Base-by-base conservation (phyloP, 202 grass and related monocot species). In the Saccharum hybrid region DNA sequence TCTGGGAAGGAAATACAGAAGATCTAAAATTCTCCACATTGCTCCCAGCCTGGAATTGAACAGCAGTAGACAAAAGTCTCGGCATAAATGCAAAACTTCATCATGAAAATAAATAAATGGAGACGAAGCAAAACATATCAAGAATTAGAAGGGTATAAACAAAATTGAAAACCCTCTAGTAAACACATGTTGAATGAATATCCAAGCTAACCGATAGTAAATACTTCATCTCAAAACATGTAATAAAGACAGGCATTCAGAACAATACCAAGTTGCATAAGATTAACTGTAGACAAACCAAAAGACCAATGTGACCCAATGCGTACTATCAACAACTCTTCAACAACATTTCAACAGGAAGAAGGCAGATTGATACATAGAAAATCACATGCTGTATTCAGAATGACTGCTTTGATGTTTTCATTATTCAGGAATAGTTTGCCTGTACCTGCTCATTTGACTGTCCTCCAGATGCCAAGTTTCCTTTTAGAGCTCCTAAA, bases 401-500 rank as follows among this genome's bases (percentile, higher is more conserved):
- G 42, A 61, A 64, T 64, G 26, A 75, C 69, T 10, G 37, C 2
- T 42, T n/a, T 8, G 57, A 40, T 76, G 28, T 33, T 39, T 43
- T 22, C 51, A 69, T 61, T 69, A 12, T 60, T 75, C 70, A 56
- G 22, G 33, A 64, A 52, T 59, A 77, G 15, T 63, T 71, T 31
- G 33, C 18, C 36, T 40, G 68, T 81, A 91, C 92, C 90, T 89
- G 84, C 48, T 79, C 77, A 81, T 76, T 76, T 71, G 71, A 80
- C 77, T 85, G 88, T 76, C 67, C 82, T 39, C 81, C 88, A 75
- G 77, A 81, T 75, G 74, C 77, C 31, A 77, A 79, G 83, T 93
- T 90, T 76, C 67, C 89, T 81, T 86, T 69, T 72, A 86, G 77
- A 39, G 74, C 81, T 85, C 83, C 91, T 83, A 92, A 90, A 82